Conservation (phyloP, 2,329 filamentous ascomycete genomes). For the Coniella vitis region DNA sequence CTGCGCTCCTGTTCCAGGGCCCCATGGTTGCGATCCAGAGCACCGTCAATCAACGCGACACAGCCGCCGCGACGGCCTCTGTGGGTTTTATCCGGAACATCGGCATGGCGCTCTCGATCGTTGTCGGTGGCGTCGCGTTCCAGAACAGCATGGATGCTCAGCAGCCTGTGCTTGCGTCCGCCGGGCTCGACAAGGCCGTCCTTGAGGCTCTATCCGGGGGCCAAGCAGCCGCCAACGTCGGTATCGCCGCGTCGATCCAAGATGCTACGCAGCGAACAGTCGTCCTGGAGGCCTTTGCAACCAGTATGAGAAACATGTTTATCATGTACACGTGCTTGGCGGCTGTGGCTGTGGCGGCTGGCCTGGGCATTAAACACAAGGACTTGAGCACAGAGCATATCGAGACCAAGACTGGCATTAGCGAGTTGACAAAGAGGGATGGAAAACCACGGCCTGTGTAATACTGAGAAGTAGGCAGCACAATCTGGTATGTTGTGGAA, state of each 20-base stretch:
- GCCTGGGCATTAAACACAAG: slow-evolving; percentile 36
- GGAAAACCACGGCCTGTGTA: no score
- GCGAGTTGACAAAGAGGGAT: slow-evolving; percentile 19
- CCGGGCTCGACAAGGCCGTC: slow-evolving; percentile 21
- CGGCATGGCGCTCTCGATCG: slow-evolving; percentile 45
- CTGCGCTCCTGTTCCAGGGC: slow-evolving; percentile 22
- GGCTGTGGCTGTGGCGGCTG: slow-evolving; percentile 32
- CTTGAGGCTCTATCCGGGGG: slow-evolving; percentile 31
- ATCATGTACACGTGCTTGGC: slow-evolving; percentile 38
- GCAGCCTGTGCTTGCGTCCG: slow-evolving; percentile 3
- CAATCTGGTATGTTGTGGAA: no score
- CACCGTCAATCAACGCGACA: slow-evolving; percentile 47
- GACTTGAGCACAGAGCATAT: slow-evolving; percentile 41
- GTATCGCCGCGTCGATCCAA: slow-evolving; percentile 31
- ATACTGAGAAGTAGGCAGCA: no score
- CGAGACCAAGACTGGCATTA: slow-evolving; percentile 42
- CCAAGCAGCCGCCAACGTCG: slow-evolving; percentile 39
- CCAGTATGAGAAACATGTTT: slow-evolving; percentile 42
- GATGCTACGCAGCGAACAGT: slow-evolving; percentile 31
- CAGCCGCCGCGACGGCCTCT: slow-evolving; percentile 53
- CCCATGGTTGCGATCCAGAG: slow-evolving; percentile 56
- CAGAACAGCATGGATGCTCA: slow-evolving; percentile 22
- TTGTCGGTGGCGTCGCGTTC: slow-evolving; percentile 35
- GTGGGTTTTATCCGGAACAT: slow-evolving; percentile 50
- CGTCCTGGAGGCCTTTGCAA: slow-evolving; percentile 38